phyloP scores from a whole-genome alignment of 2,329 filamentous ascomycete species.

The Ramularia endophylla region DNA sequence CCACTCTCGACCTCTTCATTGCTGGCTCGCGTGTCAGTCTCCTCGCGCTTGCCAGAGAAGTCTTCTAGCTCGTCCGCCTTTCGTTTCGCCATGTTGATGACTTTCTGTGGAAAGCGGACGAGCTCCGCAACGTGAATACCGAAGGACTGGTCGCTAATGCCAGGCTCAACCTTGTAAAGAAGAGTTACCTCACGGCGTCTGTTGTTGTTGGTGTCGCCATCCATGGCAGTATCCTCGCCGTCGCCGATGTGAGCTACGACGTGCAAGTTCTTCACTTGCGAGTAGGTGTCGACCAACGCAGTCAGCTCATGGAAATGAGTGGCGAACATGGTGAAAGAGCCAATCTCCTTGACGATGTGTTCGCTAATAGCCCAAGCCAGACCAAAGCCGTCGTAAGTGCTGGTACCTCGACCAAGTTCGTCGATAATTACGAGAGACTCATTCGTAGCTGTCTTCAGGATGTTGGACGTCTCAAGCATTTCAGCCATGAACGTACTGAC shows the following conservation, averaged over 20 bases:
- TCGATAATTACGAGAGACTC: slow-evolving; percentile 99
- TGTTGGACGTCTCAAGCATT: slow-evolving; percentile 98
- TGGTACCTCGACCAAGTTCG: slow-evolving; percentile 91
- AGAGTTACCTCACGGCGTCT: slow-evolving; percentile 80
- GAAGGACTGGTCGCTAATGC: slow-evolving; percentile 95
- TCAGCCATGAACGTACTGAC: slow-evolving; percentile 99
- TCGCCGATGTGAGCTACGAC: slow-evolving; percentile 86
- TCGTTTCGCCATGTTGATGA: slow-evolving; percentile 97
- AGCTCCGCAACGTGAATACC: slow-evolving; percentile 98
- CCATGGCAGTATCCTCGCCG: slow-evolving; percentile 92
- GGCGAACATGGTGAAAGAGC: slow-evolving; percentile 89
- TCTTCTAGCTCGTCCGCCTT: slow-evolving; percentile 98
- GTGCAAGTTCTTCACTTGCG: slow-evolving; percentile 86
- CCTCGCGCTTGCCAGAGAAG: slow-evolving; percentile 74
- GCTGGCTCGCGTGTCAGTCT: slow-evolving; percentile 54
- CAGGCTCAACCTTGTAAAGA: slow-evolving; percentile 92
- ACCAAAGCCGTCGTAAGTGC: slow-evolving; percentile 96
- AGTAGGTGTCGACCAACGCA: slow-evolving; percentile 76
- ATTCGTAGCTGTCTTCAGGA: slow-evolving; percentile 90
- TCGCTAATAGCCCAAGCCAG: slow-evolving; percentile 99
- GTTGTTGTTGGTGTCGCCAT: slow-evolving; percentile 97
- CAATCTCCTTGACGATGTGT: slow-evolving; percentile 92
- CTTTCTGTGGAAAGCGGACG: slow-evolving; percentile 92
- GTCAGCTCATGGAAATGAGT: slow-evolving; percentile 99
- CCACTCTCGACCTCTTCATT: slow-evolving; percentile 88